Percentiles rank a stretch among this genome's conserved stretches.
Conservation (phyloP, 2,329 filamentous ascomycete species). For the Colletotrichum eleusines region DNA sequence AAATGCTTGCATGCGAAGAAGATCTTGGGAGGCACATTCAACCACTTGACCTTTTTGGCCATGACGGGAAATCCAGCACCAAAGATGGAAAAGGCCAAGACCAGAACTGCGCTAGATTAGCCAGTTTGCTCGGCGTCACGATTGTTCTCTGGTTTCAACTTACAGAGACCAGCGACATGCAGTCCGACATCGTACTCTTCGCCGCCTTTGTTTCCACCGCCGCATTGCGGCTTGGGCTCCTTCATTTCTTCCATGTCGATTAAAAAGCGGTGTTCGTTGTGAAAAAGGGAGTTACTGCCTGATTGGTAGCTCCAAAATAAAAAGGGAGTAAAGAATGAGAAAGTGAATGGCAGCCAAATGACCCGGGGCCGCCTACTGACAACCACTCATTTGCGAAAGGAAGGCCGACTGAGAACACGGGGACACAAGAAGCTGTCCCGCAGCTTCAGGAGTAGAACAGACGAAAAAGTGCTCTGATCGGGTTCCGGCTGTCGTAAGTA, state of each 20-base stretch:
- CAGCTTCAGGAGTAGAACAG: slow-evolving; percentile 49
- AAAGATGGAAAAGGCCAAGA: slow-evolving; percentile 55
- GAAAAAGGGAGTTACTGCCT: slow-evolving; percentile 35
- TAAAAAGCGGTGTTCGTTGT: slow-evolving; percentile 25
- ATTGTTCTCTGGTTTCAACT: slow-evolving; percentile 44
- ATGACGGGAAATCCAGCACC: slow-evolving; percentile 65
- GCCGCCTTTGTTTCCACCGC: slow-evolving; percentile 51
- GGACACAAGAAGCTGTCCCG: slow-evolving; percentile 52
- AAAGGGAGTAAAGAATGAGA: slow-evolving; percentile 43
- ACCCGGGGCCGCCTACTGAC: slow-evolving; percentile 45
- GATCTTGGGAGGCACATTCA: slow-evolving; percentile 67
- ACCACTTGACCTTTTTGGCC: slow-evolving; percentile 67
- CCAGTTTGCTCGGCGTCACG: slow-evolving; percentile 3
- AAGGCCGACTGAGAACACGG: slow-evolving; percentile 44
- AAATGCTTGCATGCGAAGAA: slow-evolving; percentile 76
- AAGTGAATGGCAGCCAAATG: slow-evolving; percentile 37
- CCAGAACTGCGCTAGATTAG: slow-evolving; percentile 51
- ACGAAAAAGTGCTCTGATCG: slow-evolving; percentile 39
- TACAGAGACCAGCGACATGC: slow-evolving; percentile 57
- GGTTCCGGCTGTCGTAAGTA: slow-evolving; percentile 33
- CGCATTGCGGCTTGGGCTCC: slow-evolving; percentile 55
- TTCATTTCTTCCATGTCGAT: slow-evolving; percentile 47
- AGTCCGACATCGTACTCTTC: slow-evolving; percentile 57
- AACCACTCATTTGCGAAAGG: slow-evolving; percentile 38
- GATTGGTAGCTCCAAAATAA: slow-evolving; percentile 29